These are phyloP conservation scores for Cladosporium sp. DNA, from an alignment of 2,329 filamentous ascomycete genomes.

Conservation along the genomic window DNA sequence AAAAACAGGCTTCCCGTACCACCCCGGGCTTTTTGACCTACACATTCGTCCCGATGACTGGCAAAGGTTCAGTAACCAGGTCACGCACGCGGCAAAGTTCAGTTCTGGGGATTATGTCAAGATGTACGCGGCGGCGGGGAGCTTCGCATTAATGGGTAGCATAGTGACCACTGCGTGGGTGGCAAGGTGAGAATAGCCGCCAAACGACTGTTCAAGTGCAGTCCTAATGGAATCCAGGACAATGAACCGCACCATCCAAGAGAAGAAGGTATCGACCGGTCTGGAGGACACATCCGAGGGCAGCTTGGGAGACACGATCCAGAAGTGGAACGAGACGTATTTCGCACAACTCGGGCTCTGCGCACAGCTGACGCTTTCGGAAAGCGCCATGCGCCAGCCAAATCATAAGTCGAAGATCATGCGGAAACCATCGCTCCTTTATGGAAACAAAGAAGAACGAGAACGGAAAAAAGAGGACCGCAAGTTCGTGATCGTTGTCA, in stretches of 20 bases:
- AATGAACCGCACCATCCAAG: constrained; percentile 18
- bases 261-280: constrained; percentile 21
- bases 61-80: constrained; percentile 21
- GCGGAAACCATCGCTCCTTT: constrained; percentile 15
- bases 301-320: constrained; percentile 19
- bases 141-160: constrained; percentile 13
- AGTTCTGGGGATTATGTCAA: constrained; percentile 19
- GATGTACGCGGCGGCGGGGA: constrained; percentile 19
- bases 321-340: constrained; percentile 23
- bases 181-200: constrained; percentile 1
- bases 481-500: constrained; percentile 23
- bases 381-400: constrained; percentile 16
- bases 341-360: constrained; percentile 21
- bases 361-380: constrained; percentile 20
- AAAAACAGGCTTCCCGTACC: constrained; percentile 22
- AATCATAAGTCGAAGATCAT: constrained; percentile 16
- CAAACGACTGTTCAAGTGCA: too few relatives aligned
- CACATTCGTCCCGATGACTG: constrained; percentile 21
- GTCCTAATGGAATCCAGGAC: too few relatives aligned
- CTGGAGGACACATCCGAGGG: constrained; percentile 16
- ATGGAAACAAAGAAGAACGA: constrained; percentile 16
- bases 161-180: constrained; percentile 15
- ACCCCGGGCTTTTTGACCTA: constrained; percentile 22
- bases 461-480: constrained; percentile 20
- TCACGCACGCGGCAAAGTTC: constrained; percentile 19